These are phyloP conservation scores for Scheffersomyces illinoinensis DNA, from an alignment of 1,139 yeast species.

Conservation along the genomic window DNA sequence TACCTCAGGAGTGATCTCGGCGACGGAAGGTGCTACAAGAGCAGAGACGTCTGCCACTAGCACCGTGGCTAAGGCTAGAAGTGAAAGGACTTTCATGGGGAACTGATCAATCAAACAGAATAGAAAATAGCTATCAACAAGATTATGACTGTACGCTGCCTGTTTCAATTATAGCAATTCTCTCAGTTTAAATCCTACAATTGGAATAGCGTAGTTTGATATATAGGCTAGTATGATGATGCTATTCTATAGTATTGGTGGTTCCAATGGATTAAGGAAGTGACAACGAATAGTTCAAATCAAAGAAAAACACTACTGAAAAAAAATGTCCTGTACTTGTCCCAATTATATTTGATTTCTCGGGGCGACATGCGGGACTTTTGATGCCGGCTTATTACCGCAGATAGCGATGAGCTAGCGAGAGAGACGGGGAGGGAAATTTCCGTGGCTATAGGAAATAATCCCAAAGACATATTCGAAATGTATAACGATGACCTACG, in stretches of 20 bases:
- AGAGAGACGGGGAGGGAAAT: not conserved
- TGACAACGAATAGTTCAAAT: not conserved
- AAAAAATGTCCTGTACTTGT: not conserved
- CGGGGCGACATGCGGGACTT: not conserved
- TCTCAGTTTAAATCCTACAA: not conserved
- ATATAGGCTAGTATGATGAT: not conserved
- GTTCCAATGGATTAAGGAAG: not conserved
- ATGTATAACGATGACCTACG: too few species aligned
- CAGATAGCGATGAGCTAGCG: not conserved
- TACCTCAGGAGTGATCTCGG: slow-evolving; percentile 2
- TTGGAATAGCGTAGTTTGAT: not conserved
- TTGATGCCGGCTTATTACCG: not conserved
- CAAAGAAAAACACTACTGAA: not conserved
- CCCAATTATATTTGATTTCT: not conserved
- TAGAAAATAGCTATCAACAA: not conserved
- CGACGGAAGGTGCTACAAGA: slow-evolving; percentile 1
- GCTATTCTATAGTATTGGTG: not conserved
- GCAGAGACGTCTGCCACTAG: slow-evolving; percentile 5
- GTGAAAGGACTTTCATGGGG: slow-evolving; percentile 7
- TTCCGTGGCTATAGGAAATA: not conserved
- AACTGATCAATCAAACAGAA: not conserved
- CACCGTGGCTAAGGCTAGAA: slow-evolving; percentile 4
- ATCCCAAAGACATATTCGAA: not conserved
- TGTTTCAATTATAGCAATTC: not conserved
- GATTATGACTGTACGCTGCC: not conserved